Conservation (phyloP, 2,329 filamentous ascomycete species). For the Aureobasidium pullulans region DNA sequence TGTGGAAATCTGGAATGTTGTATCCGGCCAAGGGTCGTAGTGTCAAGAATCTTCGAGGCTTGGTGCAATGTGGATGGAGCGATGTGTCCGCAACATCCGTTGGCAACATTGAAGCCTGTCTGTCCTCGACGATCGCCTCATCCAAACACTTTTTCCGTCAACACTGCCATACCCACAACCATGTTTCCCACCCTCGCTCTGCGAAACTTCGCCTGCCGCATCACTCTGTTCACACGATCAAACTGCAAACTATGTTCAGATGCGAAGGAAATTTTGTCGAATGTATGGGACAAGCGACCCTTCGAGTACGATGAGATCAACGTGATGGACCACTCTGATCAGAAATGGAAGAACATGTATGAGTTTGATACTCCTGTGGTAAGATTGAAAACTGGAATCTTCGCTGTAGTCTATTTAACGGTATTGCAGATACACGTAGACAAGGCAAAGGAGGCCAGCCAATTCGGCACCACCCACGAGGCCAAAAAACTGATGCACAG, state of each 20-base stretch:
- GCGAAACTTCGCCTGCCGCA: slow-evolving; percentile 38
- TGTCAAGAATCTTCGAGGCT: too few relatives aligned
- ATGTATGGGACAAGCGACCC: slow-evolving; percentile 58
- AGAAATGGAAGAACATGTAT: slow-evolving; percentile 64
- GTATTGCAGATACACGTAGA: slow-evolving; percentile 52
- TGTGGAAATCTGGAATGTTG: too few relatives aligned
- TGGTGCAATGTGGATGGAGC: not conserved
- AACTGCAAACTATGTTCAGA: slow-evolving; percentile 65
- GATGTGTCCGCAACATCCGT: too few relatives aligned
- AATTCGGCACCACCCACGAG: slow-evolving; percentile 47
- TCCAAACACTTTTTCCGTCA: not conserved
- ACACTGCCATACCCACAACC: not conserved
- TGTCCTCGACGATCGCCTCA: not conserved
- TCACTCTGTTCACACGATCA: slow-evolving; percentile 68
- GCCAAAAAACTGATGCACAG: slow-evolving; percentile 72
- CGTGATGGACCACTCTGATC: slow-evolving; percentile 56
- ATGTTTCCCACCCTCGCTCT: slow-evolving; percentile 20
- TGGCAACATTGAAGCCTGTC: not conserved
- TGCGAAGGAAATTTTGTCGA: slow-evolving; percentile 60
- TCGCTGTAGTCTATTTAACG: not conserved
- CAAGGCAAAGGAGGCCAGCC: slow-evolving; percentile 44
- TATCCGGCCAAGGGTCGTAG: too few relatives aligned
- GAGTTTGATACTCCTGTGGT: slow-evolving; percentile 80
- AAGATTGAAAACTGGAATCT: slow-evolving; percentile 21
- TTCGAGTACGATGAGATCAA: slow-evolving; percentile 65